Evolutionary conservation across 2,329 filamentous ascomycete genomes (phyloP).

Genomic region (Aspergillus sp.): DNA sequence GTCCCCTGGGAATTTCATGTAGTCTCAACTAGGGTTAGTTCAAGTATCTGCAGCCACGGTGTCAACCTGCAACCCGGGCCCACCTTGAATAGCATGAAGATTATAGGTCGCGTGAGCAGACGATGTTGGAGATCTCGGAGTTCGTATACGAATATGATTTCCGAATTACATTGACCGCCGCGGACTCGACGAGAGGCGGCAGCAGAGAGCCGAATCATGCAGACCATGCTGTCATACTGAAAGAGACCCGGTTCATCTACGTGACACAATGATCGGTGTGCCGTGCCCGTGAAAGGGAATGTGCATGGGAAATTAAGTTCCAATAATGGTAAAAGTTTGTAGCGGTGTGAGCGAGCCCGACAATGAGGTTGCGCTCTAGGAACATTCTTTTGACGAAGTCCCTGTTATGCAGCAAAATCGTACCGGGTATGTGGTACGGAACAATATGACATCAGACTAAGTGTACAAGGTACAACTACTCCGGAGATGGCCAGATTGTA

Average conservation of each 20-base stretch:
- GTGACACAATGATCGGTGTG: constrained; percentile 5
- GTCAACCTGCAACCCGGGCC: background rate
- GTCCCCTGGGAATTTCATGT: background rate
- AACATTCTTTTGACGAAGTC: constrained; percentile 1
- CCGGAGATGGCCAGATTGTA: background rate
- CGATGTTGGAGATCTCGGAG: background rate
- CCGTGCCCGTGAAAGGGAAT: constrained; percentile 2
- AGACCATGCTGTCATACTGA: background rate
- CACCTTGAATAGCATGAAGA: background rate
- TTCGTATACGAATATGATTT: background rate
- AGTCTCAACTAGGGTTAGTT: background rate
- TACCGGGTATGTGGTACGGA: constrained; percentile 1
- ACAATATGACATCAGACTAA: constrained; percentile 4
- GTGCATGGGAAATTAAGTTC: constrained; percentile 1
- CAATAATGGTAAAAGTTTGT: background rate
- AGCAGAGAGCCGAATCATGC: constrained; percentile 2
- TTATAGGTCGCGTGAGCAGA: constrained; percentile 2
- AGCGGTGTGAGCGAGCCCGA: constrained; percentile 17
- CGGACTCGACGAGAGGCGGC: background rate
- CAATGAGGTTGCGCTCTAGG: constrained; percentile 4
- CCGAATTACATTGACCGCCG: background rate
- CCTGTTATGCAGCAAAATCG: constrained; percentile 2
- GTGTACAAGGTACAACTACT: background rate
- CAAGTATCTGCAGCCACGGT: background rate
- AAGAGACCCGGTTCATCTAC: background rate